Evolutionary conservation across 352 stramenopile genomes (phyloP).

Genomic region (Phytophthora sansomeana): DNA sequence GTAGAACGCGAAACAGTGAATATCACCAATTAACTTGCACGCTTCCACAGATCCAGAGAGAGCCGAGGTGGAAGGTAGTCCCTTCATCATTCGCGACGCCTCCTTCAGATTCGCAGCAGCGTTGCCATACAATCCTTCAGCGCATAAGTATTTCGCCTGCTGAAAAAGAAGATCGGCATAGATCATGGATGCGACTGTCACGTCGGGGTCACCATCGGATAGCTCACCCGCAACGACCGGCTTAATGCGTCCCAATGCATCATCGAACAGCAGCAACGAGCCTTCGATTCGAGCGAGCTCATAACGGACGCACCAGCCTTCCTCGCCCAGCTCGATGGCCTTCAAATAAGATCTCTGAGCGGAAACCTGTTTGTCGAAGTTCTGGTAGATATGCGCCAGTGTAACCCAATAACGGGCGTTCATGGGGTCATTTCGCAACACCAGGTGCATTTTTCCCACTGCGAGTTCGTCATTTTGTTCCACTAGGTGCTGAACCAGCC

Average conservation of each 20-base stretch:
- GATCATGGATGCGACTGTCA: slow-evolving; percentile 58
- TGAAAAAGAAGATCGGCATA: slow-evolving; percentile 79
- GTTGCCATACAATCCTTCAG: slow-evolving; percentile 78
- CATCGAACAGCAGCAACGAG: slow-evolving; percentile 69
- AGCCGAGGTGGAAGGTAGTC: slow-evolving; percentile 35
- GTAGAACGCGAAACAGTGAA: slow-evolving; percentile 88
- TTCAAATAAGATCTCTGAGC: slow-evolving; percentile 84
- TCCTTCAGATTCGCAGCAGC: slow-evolving; percentile 68
- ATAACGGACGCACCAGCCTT: slow-evolving; percentile 72
- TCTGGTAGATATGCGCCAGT: slow-evolving; percentile 81
- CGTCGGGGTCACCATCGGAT: slow-evolving; percentile 25
- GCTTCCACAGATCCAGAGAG: slow-evolving; percentile 45
- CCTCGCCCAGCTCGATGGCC: slow-evolving; percentile 75
- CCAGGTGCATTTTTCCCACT: slow-evolving; percentile 74
- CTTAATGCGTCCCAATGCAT: slow-evolving; percentile 70
- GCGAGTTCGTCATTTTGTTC: slow-evolving; percentile 71
- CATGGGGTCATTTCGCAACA: slow-evolving; percentile 75
- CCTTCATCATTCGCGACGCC: slow-evolving; percentile 60
- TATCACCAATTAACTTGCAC: slow-evolving; percentile 80
- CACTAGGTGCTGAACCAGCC: slow-evolving; percentile 75
- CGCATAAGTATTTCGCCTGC: slow-evolving; percentile 79
- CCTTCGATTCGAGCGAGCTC: slow-evolving; percentile 86
- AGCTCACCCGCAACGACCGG: slow-evolving; percentile 44
- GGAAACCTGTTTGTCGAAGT: slow-evolving; percentile 83
- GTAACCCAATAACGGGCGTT: slow-evolving; percentile 75